phyloP scores from a whole-genome alignment of 2,329 filamentous ascomycete genomes.

The Fusarium sp. region DNA sequence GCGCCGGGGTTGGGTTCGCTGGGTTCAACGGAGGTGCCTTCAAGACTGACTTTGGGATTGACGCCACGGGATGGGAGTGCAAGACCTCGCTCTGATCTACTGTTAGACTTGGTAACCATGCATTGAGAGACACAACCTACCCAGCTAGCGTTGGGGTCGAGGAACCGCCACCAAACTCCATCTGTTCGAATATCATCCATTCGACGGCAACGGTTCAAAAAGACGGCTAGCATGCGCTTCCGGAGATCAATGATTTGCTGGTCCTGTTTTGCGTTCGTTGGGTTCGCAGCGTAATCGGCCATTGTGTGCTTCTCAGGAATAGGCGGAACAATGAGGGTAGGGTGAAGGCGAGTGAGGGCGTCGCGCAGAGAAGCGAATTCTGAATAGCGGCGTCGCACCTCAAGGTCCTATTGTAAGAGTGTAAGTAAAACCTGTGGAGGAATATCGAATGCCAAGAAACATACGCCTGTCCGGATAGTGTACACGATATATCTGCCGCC shows the following conservation, averaged over 20 bases:
- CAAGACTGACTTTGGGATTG: constrained; percentile 92
- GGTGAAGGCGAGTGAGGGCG: constrained; percentile 91
- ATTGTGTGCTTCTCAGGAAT: constrained; percentile 99
- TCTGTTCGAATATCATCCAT: constrained; percentile 95
- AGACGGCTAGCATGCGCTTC: constrained; percentile 97
- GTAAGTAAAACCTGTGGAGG: constrained; percentile 10
- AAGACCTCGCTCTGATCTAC: constrained; percentile 86
- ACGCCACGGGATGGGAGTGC: constrained; percentile 89
- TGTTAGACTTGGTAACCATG: constrained; percentile 37
- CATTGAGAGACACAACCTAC: constrained; percentile 63
- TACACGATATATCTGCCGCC: constrained; percentile 97
- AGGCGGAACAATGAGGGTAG: constrained; percentile 94
- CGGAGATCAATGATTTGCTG: constrained; percentile 95
- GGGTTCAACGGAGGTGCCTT: constrained; percentile 96
- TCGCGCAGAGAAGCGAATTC: constrained; percentile 94
- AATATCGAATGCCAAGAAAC: constrained; percentile 44
- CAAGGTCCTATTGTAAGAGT: constrained; percentile 78
- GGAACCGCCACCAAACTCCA: constrained; percentile 96
- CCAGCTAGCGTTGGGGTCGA: constrained; percentile 99
- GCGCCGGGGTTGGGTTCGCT: constrained; percentile 90
- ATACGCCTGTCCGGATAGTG: constrained; percentile 93
- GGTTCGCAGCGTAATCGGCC: constrained; percentile 98
- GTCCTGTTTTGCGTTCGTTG: constrained; percentile 98
- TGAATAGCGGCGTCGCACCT: constrained; percentile 95
- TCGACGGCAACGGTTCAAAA: constrained; percentile 90